Percentiles rank a stretch among this genome's conserved stretches.
These are phyloP conservation scores for Trypanosoma boissoni DNA, from an alignment of 208 protist species.

Conservation along the genomic window DNA sequence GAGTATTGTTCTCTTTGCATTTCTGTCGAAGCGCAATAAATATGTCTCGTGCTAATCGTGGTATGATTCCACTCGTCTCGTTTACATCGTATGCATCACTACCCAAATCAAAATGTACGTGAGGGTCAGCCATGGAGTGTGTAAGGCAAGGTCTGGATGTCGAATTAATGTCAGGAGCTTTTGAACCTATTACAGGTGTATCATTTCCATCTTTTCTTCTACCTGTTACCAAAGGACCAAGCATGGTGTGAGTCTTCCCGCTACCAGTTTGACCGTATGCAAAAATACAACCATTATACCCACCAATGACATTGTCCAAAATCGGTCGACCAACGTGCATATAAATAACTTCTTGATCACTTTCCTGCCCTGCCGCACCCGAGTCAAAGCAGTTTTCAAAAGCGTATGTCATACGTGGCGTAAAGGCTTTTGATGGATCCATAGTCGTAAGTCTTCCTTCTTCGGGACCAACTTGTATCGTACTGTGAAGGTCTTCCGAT, in stretches of 20 bases:
- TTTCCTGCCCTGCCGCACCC: neutral
- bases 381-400: conserved; percentile 32
- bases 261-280: conserved; percentile 57
- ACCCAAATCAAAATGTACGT: neutral
- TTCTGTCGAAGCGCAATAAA: conserved; percentile 52
- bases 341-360: conserved; percentile 29
- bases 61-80: conserved; percentile 66
- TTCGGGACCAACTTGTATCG: conserved; percentile 46
- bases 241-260: conserved; percentile 77
- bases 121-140: neutral
- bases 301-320: conserved; percentile 35
- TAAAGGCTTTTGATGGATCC: conserved; percentile 20
- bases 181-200: neutral
- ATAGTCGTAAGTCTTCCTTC: conserved; percentile 21
- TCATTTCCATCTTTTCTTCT: conserved; percentile 17
- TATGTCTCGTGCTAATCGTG: conserved; percentile 60
- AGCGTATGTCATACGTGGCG: conserved; percentile 15
- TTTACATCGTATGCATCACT: neutral
- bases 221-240: conserved; percentile 29
- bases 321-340: conserved; percentile 24
- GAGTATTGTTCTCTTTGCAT: conserved; percentile 52
- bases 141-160: neutral
- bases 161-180: neutral
- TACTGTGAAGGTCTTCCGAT: conserved; percentile 29
- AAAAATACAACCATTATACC: conserved; percentile 48